Evolutionary conservation across 2,329 filamentous ascomycete genomes (phyloP).

Genomic region (Pseudogymnoascus sp.): DNA sequence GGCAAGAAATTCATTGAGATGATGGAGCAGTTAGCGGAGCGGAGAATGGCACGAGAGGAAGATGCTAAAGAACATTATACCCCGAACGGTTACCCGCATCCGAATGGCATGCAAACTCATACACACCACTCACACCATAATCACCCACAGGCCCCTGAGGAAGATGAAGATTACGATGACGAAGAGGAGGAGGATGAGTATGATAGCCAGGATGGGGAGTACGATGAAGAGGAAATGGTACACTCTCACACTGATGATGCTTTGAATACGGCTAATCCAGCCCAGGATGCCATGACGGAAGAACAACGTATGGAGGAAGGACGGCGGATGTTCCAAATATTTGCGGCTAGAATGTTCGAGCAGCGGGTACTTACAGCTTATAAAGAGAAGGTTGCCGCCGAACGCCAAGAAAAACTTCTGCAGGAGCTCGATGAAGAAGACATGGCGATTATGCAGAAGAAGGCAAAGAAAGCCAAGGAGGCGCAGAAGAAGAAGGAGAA

Average conservation of each 20-base stretch:
- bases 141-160: constrained; percentile 64
- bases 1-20: constrained; percentile 99
- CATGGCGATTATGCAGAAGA: constrained; percentile 65
- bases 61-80: constrained; percentile 62
- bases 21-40: constrained; percentile 99
- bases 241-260: constrained; percentile 14
- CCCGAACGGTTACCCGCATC: constrained; percentile 49
- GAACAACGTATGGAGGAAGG: constrained; percentile 99
- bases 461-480: constrained; percentile 88
- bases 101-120: constrained; percentile 46
- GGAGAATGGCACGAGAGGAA: constrained; percentile 93
- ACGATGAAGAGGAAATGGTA: constrained; percentile 72
- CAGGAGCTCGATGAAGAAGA: constrained; percentile 86
- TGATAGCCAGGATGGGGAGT: constrained; percentile 55
- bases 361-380: constrained; percentile 95
- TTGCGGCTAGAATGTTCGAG: constrained; percentile 98
- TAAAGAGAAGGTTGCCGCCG: constrained; percentile 88
- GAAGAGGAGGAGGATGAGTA: constrained; percentile 58
- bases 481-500: constrained; percentile 95
- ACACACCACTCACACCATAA: constrained; percentile 18
- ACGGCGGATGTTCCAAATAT: constrained; percentile 97
- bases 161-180: constrained; percentile 65
- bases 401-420: constrained; percentile 82
- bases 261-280: constrained; percentile 30
- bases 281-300: constrained; percentile 89